Base-by-base conservation (phyloP, 805 yeast species). In the Saturnispora dispora region DNA sequence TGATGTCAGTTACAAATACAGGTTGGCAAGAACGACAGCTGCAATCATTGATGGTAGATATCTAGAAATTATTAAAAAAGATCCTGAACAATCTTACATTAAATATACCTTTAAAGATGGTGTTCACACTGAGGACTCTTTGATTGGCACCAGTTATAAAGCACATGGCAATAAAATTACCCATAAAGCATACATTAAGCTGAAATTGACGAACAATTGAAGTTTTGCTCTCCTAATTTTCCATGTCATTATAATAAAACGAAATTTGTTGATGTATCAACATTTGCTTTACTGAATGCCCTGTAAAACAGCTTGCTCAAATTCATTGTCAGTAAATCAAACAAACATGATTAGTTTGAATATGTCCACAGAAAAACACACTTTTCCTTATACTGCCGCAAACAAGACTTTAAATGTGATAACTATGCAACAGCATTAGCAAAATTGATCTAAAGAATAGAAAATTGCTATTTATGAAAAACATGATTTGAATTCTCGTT, bases 1-100 rank as follows among this genome's bases (percentile, higher is more conserved):
- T 47, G 62, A 53, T 1, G 61, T 67, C 46, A 71, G 76, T 2
- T 55, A 60, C 1, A 46, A 47, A 36, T 67, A 68, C 45, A 60
- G 63, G 35, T 53, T 58, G 6, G 46, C 61, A 17, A 63, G 73
- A 15, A 55, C 61, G 20, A 53, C 55, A 37, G 80, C 79, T 2
- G 63, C 57, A 13, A 51, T 53, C 1, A 53, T 70, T 33, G 69
- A 66, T 51, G 28, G 62, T 5, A 39, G 41, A 3, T 53, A 55
- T 20, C 41, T 55, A n/a, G 30, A 47, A 13, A 39, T 22, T 37
- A 42, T 46, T 11, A 51, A 45, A 17, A 45, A 43, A 15, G 47
- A 46, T 13, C 37, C 51, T 3, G 41, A 52, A 10, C 20, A 30
- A 20, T 25, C 41, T 4, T 55, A 47, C 48, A 32, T 52, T 33